Base-by-base conservation (phyloP, 1,284 basidiomycete genomes). In the Pseudozyma tsukubaensis region DNA sequence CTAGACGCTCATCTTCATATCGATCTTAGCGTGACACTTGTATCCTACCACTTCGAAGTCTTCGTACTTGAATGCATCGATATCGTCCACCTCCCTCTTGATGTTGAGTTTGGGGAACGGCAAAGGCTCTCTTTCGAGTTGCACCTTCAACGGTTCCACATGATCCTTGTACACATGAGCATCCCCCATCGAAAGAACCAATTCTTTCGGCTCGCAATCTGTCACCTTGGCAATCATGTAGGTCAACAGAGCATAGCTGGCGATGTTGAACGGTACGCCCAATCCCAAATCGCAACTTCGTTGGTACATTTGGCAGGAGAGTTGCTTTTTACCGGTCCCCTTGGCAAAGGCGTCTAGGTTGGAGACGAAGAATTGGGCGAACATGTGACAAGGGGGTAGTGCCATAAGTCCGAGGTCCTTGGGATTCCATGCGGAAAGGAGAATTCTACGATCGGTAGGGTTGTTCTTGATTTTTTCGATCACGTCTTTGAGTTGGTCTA, bases 1-100 rank as follows among this genome's bases (percentile, higher is more conserved):
- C 29, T 87, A 94, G 42, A 97, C 93, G 84, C 93, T 95, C 96
- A 98, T 98, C 87, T 94, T 94, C 96, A 99, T 98, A 55, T 92
- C 88, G 80, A 99, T 94, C 76, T 89, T 89, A 8, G 91, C 91
- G 83, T 94, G 89, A 12, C 93, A 92, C 71, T 92, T 89, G 83
- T 99, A 99, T 0, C 91, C 92, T 63, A 92, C 90, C 10, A 99
- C 89, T 45, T 91, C 88, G 68, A 99, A 91, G 85, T 99, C 94
- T 19, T 90, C 90, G 52, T 88, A 89, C 62, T 86, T 88, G 84
- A 97, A 96, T 42, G 91, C 91, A 84, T 97, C 94, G 49, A 98
- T 94, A 40, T 87, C 86, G 13, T 88, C 87, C 19, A 89, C 87
- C 60, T 92, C 87, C 16, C 80, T 51, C 53, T 87, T 89, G 88